Base-by-base conservation (phyloP, 495 filamentous ascomycete species). In the Neurospora intermedia region DNA sequence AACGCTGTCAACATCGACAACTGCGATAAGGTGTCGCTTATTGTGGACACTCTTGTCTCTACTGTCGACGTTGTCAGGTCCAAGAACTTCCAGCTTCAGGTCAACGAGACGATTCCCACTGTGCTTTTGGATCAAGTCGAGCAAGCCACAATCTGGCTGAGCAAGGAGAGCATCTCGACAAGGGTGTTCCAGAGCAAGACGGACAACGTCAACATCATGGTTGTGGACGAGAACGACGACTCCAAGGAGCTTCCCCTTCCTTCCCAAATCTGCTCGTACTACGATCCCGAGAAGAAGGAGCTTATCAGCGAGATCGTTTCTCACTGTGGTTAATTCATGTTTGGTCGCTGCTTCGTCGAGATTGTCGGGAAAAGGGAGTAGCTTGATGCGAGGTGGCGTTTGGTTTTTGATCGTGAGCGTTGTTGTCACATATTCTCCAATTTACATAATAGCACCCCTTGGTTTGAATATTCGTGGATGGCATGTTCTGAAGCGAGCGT, bases 1-100 rank as follows among this genome's bases (percentile, higher is more conserved):
- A 99, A 98, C 81, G 93, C 94, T 15, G 91, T 99, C 74, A 94
- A 94, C 23, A 85, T 98, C 76, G 95, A 97, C 81, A 97, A 97
- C 83, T 94, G 91, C 75, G 89, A 83, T 27, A 89, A 91, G n/a
- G 85, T 94, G 11, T 93, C 91, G 23, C 88, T 99, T 71, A 89
- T 98, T 54, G 87, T 98, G 62, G 94, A 98, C 77, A 92, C 90
- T 0, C 89, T 99, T 40, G 93, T 99, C 59, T 95, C 92, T 70
- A 91, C 90, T 43, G 89, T 99, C 70, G 96, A 98, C 77, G 91
- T 95, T 62, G 94, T 99, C 87, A 97, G 97, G 84, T 93, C 89
- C 71, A 88, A 92, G 72, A 94, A 93, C 77, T 97, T 99, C 79
- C 94, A 93, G 42, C 84, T 98, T 23, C 94, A 98, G 82, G 91